Evolutionary conservation across 2,329 filamentous ascomycete genomes (phyloP), one percentile per base, ranked within the genome.

Genomic region (Teratosphaeria zuluensis): DNA sequence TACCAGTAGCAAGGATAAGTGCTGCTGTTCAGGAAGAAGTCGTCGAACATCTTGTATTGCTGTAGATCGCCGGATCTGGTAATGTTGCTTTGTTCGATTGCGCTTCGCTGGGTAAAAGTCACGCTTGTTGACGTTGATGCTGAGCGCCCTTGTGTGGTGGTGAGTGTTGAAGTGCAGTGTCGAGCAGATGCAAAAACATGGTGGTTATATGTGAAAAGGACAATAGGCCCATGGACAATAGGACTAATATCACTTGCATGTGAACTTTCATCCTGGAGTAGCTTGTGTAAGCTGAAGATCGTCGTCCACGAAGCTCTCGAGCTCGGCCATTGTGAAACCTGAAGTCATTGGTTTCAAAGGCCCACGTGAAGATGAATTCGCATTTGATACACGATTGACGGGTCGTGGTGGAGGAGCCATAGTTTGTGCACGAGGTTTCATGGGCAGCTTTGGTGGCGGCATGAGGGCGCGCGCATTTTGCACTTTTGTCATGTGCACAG

Each of bases 211-310:
- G 5, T 4, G 2, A 1, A 11, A 42, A 5, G 1, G 35, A 42
- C 35, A 42, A 42, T 42, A 14, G 11, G 12, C 14, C 12, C 4
- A 14, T 48, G 1, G 42, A 48, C 42, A 48, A 48, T 48, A 48
- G n/a, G 42, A 48, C 16, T 3, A 53, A 53, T 53, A 53, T 32
- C 32, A 53, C 32, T 31, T 53, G 28, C 16, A 31, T 16, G 28
- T 53, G 28, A 48, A 48, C 52, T 53, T 35, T 53, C 28, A 68
- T 30, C 60, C 66, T 46, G 61, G 62, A 3, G 53, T 54, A 14
- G 55, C 61, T 57, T 73, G 70, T 35, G 69, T 72, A 42, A 73
- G 63, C 58, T 72, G 65, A 12, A 73, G 57, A 42, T 73, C 70
- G 48, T 73, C 69, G 24, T 69, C 68, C 21, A 72, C 65, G 57